Conservation (phyloP, 352 stramenopile genomes). For the Globisporangium nodosum region DNA sequence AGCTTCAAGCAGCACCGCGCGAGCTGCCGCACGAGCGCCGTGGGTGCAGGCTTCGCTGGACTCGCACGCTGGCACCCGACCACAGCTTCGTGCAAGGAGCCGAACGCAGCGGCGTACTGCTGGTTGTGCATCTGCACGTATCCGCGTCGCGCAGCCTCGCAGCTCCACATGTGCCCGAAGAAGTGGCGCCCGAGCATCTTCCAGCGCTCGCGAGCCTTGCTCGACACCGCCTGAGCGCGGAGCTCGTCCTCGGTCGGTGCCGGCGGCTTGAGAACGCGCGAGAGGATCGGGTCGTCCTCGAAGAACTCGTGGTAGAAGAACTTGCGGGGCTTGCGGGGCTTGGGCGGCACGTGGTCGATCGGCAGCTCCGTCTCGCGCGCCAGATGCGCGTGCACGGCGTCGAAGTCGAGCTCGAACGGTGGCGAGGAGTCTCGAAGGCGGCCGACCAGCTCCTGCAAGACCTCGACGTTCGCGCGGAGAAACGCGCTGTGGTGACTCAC, state of each 20-base stretch:
- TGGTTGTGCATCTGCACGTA: constrained; percentile 37
- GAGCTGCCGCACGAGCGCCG: constrained; percentile 35
- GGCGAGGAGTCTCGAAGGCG: constrained; percentile 11
- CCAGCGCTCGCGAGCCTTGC: constrained; percentile 36
- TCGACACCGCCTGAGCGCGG: constrained; percentile 9
- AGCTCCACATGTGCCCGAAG: constrained; percentile 25
- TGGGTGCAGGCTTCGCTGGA: constrained; percentile 9
- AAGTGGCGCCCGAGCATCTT: constrained; percentile 37
- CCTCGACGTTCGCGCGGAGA: constrained; percentile 33
- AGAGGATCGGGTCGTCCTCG: constrained; percentile 48
- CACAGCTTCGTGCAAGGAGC: constrained; percentile 23
- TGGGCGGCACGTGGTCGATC: constrained; percentile 28
- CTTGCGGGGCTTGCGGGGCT: constrained; percentile 35
- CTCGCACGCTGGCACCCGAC: constrained; percentile 17
- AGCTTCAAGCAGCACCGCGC: constrained; percentile 34
- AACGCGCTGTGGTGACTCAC: constrained; percentile 26
- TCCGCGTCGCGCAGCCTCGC: constrained; percentile 30
- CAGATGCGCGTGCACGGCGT: constrained; percentile 29
- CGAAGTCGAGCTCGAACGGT: constrained; percentile 54
- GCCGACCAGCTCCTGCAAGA: constrained; percentile 32
- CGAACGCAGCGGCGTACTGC: constrained; percentile 30
- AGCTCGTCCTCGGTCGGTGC: constrained; percentile 8
- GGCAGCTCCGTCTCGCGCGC: constrained; percentile 22
- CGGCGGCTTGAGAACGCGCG: background rate
- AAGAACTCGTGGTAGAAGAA: constrained; percentile 80